Conservation (phyloP, 2,329 filamentous ascomycete genomes). For the Parastagonospora avenae region DNA sequence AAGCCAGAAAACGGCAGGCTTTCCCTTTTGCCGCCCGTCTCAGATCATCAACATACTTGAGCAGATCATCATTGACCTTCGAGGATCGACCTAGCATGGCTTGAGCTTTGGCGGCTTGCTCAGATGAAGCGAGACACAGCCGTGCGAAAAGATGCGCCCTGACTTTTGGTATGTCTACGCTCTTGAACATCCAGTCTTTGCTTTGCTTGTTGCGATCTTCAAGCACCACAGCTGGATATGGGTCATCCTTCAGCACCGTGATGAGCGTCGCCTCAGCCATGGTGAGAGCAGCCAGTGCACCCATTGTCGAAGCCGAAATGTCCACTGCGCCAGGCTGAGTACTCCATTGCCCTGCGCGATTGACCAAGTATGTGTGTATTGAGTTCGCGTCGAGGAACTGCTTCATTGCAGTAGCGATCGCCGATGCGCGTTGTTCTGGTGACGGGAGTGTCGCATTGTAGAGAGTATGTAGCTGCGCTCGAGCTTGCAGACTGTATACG, state of each 20-base stretch:
- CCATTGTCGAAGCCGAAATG: slow-evolving; percentile 51
- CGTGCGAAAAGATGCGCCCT: slow-evolving; percentile 86
- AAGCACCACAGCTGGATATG: slow-evolving; percentile 81
- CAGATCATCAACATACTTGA: slow-evolving; percentile 77
- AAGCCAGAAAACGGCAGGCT: slow-evolving; percentile 86
- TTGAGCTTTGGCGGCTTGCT: slow-evolving; percentile 78
- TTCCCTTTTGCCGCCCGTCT: slow-evolving; percentile 77
- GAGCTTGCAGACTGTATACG: slow-evolving; percentile 72
- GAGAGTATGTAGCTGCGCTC: slow-evolving; percentile 73
- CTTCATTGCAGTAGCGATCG: slow-evolving; percentile 76
- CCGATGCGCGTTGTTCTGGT: slow-evolving; percentile 68
- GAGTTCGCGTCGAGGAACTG: slow-evolving; percentile 78
- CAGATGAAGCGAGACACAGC: slow-evolving; percentile 83
- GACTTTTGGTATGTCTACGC: slow-evolving; percentile 85
- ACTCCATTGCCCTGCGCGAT: slow-evolving; percentile 55
- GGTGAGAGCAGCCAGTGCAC: slow-evolving; percentile 63
- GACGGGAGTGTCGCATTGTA: slow-evolving; percentile 64
- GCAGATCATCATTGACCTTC: slow-evolving; percentile 66
- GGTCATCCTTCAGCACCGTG: slow-evolving; percentile 91
- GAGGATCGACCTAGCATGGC: slow-evolving; percentile 54
- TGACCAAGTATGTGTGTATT: slow-evolving; percentile 73
- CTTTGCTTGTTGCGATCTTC: slow-evolving; percentile 82
- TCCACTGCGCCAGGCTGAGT: slow-evolving; percentile 45
- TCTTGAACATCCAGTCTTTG: slow-evolving; percentile 95
- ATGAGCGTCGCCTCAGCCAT: slow-evolving; percentile 88